A percentile compares a stretch with the other conserved stretches of the same genome.
Conservation (phyloP, 495 filamentous ascomycete species). For the Entonaema liquescens region DNA sequence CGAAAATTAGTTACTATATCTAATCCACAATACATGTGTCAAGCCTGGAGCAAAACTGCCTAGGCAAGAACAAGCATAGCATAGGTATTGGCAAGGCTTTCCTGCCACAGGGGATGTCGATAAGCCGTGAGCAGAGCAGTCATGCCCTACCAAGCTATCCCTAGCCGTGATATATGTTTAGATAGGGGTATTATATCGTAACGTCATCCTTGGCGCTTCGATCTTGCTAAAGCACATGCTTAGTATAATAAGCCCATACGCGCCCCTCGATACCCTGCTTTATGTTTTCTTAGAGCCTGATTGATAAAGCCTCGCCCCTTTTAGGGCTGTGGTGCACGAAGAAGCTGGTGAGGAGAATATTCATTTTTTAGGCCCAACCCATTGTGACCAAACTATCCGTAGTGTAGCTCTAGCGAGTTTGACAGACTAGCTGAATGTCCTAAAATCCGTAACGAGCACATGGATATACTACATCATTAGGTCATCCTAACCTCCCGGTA, state of each 20-base stretch:
- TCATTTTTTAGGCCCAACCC: constrained; percentile 20
- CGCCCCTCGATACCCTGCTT: neutral
- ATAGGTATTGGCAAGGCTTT: neutral
- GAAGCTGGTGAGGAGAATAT: constrained; percentile 22
- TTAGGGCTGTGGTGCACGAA: neutral
- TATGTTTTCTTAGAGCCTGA: neutral
- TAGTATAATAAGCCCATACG: neutral
- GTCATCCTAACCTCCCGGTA: neutral
- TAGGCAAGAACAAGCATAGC: neutral
- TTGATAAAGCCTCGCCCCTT: neutral
- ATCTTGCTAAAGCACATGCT: neutral
- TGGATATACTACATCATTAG: neutral
- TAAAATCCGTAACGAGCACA: neutral
- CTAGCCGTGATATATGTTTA: neutral
- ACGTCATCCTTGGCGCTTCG: neutral
- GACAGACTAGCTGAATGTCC: neutral
- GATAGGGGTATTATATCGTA: neutral
- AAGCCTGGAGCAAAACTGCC: neutral
- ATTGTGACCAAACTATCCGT: constrained; percentile 17
- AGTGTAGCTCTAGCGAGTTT: constrained; percentile 1
- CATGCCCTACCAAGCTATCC: neutral
- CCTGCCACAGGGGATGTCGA: neutral
- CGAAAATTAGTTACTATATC: neutral
- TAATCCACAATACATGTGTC: neutral
- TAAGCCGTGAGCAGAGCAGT: neutral